Conservation (phyloP, 169 alveolate genomes). For the Theileria annulata region DNA sequence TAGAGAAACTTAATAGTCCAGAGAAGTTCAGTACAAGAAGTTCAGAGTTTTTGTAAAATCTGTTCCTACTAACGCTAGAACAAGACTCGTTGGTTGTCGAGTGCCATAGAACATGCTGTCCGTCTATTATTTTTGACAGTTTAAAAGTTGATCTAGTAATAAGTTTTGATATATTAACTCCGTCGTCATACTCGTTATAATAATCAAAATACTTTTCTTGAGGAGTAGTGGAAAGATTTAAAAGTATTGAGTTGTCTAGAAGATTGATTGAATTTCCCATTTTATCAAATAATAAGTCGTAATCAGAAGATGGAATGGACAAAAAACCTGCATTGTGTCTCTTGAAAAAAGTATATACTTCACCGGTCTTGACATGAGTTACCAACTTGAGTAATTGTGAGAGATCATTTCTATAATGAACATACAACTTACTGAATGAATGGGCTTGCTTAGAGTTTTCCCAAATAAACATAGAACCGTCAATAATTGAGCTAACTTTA, state of each 20-base stretch:
- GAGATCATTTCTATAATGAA: slow-evolving; percentile 10
- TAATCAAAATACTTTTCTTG: slow-evolving; percentile 7
- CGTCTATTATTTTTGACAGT: slow-evolving; percentile 17
- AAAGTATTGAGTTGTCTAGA: slow-evolving; percentile 7
- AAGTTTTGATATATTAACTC: slow-evolving; percentile 3
- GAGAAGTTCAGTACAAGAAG: not conserved
- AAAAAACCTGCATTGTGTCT: slow-evolving; percentile 2
- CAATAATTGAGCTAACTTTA: slow-evolving; percentile 2
- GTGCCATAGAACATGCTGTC: slow-evolving; percentile 9
- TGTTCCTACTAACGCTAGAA: slow-evolving; percentile 5
- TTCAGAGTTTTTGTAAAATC: slow-evolving; percentile 14
- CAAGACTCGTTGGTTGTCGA: not conserved
- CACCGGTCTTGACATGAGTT: not conserved
- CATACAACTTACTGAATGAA: slow-evolving; percentile 3
- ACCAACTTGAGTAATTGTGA: slow-evolving; percentile 15
- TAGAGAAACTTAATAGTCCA: not conserved
- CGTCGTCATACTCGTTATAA: slow-evolving; percentile 13
- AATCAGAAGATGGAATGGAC: not conserved
- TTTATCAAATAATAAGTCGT: slow-evolving; percentile 2
- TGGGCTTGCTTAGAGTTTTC: not conserved
- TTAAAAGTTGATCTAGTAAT: not conserved
- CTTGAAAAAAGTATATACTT: not conserved
- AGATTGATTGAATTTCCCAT: not conserved
- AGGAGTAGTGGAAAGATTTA: not conserved
- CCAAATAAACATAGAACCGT: slow-evolving; percentile 10